Evolutionary conservation across 345 rosid species (phyloP).

Genomic region (Boechera retrofracta): DNA sequence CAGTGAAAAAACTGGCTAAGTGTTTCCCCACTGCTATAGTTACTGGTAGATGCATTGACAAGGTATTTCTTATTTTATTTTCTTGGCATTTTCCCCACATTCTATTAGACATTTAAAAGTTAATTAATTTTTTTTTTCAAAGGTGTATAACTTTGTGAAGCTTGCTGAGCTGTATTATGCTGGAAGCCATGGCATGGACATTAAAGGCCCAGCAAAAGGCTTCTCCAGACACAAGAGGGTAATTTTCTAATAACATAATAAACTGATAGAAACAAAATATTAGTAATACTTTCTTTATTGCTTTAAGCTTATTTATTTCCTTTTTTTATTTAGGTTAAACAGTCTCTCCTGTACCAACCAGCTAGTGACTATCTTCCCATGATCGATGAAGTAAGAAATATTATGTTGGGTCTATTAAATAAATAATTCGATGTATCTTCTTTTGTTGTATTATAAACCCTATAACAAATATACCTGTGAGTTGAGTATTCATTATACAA

Average conservation of each 20-base stretch:
- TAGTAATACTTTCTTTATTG: constrained; percentile 27
- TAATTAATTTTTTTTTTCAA: background rate
- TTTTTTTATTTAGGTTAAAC: constrained; percentile 50
- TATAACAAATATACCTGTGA: constrained; percentile 1
- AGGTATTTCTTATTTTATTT: constrained; percentile 53
- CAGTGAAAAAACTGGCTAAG: constrained; percentile 66
- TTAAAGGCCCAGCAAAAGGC: constrained; percentile 78
- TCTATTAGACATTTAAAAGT: background rate
- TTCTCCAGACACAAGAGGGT: constrained; percentile 61
- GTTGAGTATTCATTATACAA: background rate
- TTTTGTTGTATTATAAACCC: background rate
- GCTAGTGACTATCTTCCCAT: constrained; percentile 81
- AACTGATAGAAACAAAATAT: constrained; percentile 48
- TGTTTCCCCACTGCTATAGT: constrained; percentile 93
- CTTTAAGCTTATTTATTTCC: constrained; percentile 28
- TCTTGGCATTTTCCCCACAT: constrained; percentile 13
- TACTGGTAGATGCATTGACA: constrained; percentile 92
- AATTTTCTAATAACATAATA: constrained; percentile 14
- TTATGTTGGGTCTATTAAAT: background rate
- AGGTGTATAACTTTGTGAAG: constrained; percentile 88
- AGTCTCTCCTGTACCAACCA: constrained; percentile 74
- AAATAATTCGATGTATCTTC: background rate
- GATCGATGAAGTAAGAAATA: constrained; percentile 72
- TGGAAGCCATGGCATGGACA: constrained; percentile 99
- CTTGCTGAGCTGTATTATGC: constrained; percentile 90